phyloP scores from a whole-genome alignment of 768 basidiomycete genomes.

The Termitomyces sp. region DNA sequence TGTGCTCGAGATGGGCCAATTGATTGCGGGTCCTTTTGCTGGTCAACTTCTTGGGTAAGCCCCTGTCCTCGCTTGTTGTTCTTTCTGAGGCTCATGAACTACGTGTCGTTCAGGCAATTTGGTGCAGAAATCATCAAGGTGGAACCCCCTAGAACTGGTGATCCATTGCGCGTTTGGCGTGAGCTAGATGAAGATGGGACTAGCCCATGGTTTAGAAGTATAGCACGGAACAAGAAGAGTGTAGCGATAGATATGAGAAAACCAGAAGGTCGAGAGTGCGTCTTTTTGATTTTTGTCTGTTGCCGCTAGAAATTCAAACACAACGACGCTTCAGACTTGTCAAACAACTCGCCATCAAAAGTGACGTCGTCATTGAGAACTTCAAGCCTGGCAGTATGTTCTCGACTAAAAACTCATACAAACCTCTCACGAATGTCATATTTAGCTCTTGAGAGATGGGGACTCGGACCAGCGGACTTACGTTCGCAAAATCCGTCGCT shows the following conservation, averaged over 20 bases:
- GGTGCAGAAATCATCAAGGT: slow-evolving; percentile 73
- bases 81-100: not conserved
- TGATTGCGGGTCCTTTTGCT: slow-evolving; percentile 70
- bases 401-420: not conserved
- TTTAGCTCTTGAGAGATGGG: slow-evolving; percentile 67
- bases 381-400: slow-evolving; percentile 73
- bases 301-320: not conserved
- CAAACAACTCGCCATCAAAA: slow-evolving; percentile 52
- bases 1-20: slow-evolving; percentile 64
- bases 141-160: slow-evolving; percentile 58
- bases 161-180: slow-evolving; percentile 66
- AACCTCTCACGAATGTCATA: slow-evolving; percentile 1
- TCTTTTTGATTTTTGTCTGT: not conserved
- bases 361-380: slow-evolving; percentile 66
- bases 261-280: slow-evolving; percentile 44
- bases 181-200: slow-evolving; percentile 67
- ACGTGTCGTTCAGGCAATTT: slow-evolving; percentile 42
- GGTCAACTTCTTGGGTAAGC: slow-evolving; percentile 65
- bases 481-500: slow-evolving; percentile 79
- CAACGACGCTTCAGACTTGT: slow-evolving; percentile 41
- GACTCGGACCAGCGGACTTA: slow-evolving; percentile 50
- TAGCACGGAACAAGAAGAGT: slow-evolving; percentile 71
- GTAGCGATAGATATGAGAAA: slow-evolving; percentile 61
- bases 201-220: slow-evolving; percentile 71
- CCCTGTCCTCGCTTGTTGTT: not conserved